Conservation (phyloP, 2,329 filamentous ascomycete species). For the Fusarium nelsonii region DNA sequence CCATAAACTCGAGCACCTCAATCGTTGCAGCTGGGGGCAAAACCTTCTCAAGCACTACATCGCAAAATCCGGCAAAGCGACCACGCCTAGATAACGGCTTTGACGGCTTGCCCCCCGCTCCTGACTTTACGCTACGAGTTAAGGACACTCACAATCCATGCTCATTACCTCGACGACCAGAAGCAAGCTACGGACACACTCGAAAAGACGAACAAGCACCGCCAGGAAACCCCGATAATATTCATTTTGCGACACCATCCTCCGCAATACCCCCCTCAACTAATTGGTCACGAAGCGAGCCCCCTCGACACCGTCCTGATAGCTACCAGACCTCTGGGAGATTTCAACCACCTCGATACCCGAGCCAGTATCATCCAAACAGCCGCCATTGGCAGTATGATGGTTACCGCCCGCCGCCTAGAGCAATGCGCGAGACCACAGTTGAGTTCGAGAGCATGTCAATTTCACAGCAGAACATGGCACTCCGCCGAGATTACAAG, state of each 20-base stretch:
- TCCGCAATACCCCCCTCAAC: not conserved
- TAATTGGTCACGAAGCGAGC: not conserved
- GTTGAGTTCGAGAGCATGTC: constrained; percentile 22
- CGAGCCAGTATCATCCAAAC: not conserved
- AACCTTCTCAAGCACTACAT: not conserved
- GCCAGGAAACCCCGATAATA: no score
- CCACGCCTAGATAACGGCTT: not conserved
- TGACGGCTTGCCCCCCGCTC: not conserved
- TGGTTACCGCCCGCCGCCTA: not conserved
- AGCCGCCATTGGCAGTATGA: not conserved
- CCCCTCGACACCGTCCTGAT: no score
- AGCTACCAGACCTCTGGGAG: not conserved
- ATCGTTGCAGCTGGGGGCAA: no score
- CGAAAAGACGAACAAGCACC: not conserved
- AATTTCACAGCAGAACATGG: not conserved
- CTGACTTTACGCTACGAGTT: not conserved
- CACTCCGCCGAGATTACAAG: rapidly evolving
- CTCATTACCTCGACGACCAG: not conserved
- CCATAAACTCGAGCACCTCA: not conserved
- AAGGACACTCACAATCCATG: not conserved
- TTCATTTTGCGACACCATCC: no score
- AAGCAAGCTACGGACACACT: not conserved
- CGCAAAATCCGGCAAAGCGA: not conserved
- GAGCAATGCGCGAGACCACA: constrained; percentile 18
- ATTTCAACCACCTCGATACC: not conserved